Evolutionary conservation across 1,139 yeast species (phyloP).

Genomic region (Meyerozyma carpophila): DNA sequence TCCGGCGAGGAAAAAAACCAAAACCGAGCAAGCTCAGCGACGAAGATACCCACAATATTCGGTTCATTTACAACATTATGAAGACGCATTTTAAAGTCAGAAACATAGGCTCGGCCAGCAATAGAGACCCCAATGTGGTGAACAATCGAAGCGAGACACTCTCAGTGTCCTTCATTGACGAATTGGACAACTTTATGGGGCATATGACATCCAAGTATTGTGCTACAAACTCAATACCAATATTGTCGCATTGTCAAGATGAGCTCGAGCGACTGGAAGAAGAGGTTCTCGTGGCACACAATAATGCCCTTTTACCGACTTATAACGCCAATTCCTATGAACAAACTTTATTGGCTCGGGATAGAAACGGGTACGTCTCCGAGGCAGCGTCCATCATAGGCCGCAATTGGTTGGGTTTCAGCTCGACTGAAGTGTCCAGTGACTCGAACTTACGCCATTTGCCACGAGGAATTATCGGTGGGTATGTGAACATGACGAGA

Average conservation of each 20-base stretch:
- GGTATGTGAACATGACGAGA: constrained; percentile 22
- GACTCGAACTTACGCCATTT: constrained; percentile 9
- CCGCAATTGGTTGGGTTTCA: constrained; percentile 22
- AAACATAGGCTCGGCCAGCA: constrained; percentile 27
- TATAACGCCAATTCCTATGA: constrained; percentile 28
- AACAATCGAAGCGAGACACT: constrained; percentile 6
- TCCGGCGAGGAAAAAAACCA: constrained; percentile 9
- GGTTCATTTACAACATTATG: constrained; percentile 26
- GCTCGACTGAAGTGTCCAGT: constrained; percentile 7
- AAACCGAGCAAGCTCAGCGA: constrained; percentile 8
- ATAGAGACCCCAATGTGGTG: constrained; percentile 5
- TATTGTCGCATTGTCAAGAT: constrained; percentile 18
- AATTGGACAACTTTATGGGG: constrained; percentile 22
- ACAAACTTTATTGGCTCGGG: constrained; percentile 34
- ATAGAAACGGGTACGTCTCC: constrained; percentile 30
- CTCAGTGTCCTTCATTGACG: constrained; percentile 16
- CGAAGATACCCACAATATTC: constrained; percentile 29
- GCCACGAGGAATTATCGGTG: constrained; percentile 25
- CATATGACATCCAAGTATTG: constrained; percentile 23
- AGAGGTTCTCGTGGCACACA: constrained; percentile 29
- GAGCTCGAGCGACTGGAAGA: constrained; percentile 15
- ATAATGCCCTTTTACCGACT: constrained; percentile 32
- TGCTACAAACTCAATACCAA: constrained; percentile 21
- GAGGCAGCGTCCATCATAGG: constrained; percentile 29
- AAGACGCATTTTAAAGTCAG: constrained; percentile 28